Evolutionary conservation across 1,139 yeast genomes (phyloP).

Genomic region (Zygoascus sp.): DNA sequence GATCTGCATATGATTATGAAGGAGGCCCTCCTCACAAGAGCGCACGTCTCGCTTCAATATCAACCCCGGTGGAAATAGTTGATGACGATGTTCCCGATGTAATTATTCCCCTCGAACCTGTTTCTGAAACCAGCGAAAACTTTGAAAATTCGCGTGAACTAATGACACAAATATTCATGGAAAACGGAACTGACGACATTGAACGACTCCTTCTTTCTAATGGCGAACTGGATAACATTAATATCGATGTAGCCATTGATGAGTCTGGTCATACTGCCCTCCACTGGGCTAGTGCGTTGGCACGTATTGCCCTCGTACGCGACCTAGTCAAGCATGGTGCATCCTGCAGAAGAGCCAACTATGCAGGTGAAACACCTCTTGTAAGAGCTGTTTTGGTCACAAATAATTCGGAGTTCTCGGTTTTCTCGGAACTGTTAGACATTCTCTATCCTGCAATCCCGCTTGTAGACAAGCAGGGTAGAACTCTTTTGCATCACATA

Average conservation of each 20-base stretch:
- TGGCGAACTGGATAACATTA: constrained; percentile 38
- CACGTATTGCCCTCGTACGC: constrained; percentile 65
- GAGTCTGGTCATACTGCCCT: constrained; percentile 89
- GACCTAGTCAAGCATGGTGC: constrained; percentile 70
- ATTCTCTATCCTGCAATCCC: constrained; percentile 71
- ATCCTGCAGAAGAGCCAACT: constrained; percentile 64
- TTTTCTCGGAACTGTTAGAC: constrained; percentile 70
- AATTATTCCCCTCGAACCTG: constrained; percentile 46
- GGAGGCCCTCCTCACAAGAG: background rate
- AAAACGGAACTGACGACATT: constrained; percentile 20
- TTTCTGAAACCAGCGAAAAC: constrained; percentile 38
- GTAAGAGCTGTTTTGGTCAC: constrained; percentile 86
- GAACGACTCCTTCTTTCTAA: constrained; percentile 14
- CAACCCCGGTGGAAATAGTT: constrained; percentile 13
- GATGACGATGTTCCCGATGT: constrained; percentile 25
- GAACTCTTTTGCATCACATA: constrained; percentile 91
- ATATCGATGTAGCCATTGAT: constrained; percentile 81
- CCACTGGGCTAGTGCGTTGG: constrained; percentile 96
- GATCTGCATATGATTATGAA: constrained; percentile 3
- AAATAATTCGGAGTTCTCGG: constrained; percentile 71
- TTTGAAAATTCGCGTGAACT: constrained; percentile 51
- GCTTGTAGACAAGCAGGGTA: constrained; percentile 66
- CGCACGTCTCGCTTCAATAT: constrained; percentile 9
- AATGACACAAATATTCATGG: constrained; percentile 45
- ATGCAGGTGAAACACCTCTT: constrained; percentile 84